Conservation (phyloP, 2,329 filamentous ascomycete species). For the Cladorrhinum sp. region DNA sequence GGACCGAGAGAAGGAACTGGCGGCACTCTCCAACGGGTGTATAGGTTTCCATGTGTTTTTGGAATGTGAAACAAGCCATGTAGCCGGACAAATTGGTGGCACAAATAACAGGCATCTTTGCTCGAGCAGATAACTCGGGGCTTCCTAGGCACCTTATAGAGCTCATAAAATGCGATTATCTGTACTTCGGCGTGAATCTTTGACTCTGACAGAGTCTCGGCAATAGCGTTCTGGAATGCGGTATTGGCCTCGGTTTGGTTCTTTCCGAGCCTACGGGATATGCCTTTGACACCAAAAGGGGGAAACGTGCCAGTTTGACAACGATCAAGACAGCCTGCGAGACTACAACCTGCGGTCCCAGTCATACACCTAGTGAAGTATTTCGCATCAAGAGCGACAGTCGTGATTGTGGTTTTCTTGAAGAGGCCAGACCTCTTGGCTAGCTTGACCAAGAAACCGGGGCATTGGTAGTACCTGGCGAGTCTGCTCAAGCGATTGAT, state of each 20-base stretch:
- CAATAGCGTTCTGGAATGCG: not conserved
- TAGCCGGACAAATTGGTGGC: slow-evolving; percentile 44
- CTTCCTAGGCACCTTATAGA: slow-evolving; percentile 25
- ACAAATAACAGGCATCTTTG: slow-evolving; percentile 52
- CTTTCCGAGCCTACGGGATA: slow-evolving; percentile 3
- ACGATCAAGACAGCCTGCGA: slow-evolving; percentile 14
- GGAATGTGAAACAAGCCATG: slow-evolving; percentile 42
- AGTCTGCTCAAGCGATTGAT: slow-evolving; percentile 33
- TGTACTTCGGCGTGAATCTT: slow-evolving; percentile 52
- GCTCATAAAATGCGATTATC: slow-evolving; percentile 43
- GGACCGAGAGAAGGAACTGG: slow-evolving; percentile 11
- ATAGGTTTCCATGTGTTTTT: slow-evolving; percentile 43
- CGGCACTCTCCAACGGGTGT: slow-evolving; percentile 45
- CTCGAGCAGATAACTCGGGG: slow-evolving; percentile 46
- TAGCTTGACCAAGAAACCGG: slow-evolving; percentile 33
- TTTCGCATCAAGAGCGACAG: slow-evolving; percentile 30
- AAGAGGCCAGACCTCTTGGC: slow-evolving; percentile 33
- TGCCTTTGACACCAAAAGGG: not conserved
- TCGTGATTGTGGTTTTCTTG: slow-evolving; percentile 29
- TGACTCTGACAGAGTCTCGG: slow-evolving; percentile 23
- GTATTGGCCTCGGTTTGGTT: not conserved
- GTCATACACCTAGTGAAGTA: slow-evolving; percentile 25
- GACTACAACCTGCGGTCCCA: not conserved
- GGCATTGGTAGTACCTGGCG: slow-evolving; percentile 36
- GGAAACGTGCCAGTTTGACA: not conserved